Conservation (phyloP, 2,329 filamentous ascomycete genomes). For the Botrytis sinoallii region DNA sequence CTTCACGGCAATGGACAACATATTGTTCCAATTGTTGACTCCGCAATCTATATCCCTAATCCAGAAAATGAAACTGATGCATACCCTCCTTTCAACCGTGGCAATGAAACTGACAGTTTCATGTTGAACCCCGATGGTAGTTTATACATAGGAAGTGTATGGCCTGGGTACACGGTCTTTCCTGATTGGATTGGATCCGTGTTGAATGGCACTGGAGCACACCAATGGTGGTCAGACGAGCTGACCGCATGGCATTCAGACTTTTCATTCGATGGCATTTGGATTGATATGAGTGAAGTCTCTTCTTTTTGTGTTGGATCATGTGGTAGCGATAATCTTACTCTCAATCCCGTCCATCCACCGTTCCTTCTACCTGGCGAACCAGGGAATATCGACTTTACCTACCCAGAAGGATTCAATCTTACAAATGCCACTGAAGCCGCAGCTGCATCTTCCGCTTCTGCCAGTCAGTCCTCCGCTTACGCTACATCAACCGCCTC, state of each 20-base stretch:
- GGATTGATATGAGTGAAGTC: slow-evolving; percentile 60
- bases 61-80: slow-evolving; percentile 64
- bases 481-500: slow-evolving; percentile 38
- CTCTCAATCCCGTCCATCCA: slow-evolving; percentile 66
- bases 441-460: slow-evolving; percentile 53
- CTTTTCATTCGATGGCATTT: slow-evolving; percentile 51
- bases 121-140: slow-evolving; percentile 58
- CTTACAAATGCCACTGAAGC: slow-evolving; percentile 67
- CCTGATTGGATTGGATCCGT: slow-evolving; percentile 67
- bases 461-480: slow-evolving; percentile 46
- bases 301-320: slow-evolving; percentile 67
- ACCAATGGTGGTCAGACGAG: slow-evolving; percentile 66
- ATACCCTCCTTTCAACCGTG: slow-evolving; percentile 60
- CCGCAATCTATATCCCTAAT: slow-evolving; percentile 67
- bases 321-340: slow-evolving; percentile 64
- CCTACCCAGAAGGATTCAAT: slow-evolving; percentile 68
- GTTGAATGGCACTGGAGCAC: slow-evolving; percentile 59
- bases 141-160: slow-evolving; percentile 61
- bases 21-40: slow-evolving; percentile 66
- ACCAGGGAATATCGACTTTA: slow-evolving; percentile 54
- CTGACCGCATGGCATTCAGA: slow-evolving; percentile 55
- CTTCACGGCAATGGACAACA: slow-evolving; percentile 64
- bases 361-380: slow-evolving; percentile 64
- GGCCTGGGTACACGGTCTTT: slow-evolving; percentile 68
- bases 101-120: slow-evolving; percentile 52